These are phyloP conservation scores for Pichia cephalocereana DNA, from an alignment of 805 yeast genomes.

Conservation along the genomic window DNA sequence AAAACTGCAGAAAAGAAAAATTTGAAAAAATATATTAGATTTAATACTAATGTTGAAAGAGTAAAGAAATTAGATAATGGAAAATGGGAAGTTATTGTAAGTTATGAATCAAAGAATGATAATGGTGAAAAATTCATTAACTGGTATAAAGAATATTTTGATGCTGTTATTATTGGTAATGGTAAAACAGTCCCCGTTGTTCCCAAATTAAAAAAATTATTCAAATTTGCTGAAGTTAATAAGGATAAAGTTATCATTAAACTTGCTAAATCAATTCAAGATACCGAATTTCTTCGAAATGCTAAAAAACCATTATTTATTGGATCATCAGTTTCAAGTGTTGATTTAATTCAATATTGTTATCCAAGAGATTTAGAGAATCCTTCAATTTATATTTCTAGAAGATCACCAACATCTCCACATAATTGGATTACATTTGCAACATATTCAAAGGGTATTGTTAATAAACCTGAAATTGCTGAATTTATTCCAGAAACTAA, in stretches of 20 bases:
- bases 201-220: slow-evolving; percentile 34
- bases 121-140: slow-evolving; percentile 5
- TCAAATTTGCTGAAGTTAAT: slow-evolving; percentile 30
- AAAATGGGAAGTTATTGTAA: slow-evolving; percentile 28
- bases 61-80: slow-evolving; percentile 22
- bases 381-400: slow-evolving; percentile 17
- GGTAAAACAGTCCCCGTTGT: slow-evolving; percentile 55
- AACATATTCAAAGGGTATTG: slow-evolving; percentile 11
- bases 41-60: slow-evolving; percentile 33
- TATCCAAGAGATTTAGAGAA: slow-evolving; percentile 18
- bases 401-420: slow-evolving; percentile 3
- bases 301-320: slow-evolving; percentile 32
- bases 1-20: slow-evolving; percentile 15
- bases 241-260: slow-evolving; percentile 35
- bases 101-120: slow-evolving; percentile 8
- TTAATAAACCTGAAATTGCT: slow-evolving; percentile 13
- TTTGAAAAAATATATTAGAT: slow-evolving; percentile 28
- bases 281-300: slow-evolving; percentile 32
- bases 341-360: slow-evolving; percentile 32
- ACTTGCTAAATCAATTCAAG: slow-evolving; percentile 48
- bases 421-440: slow-evolving; percentile 8
- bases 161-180: slow-evolving; percentile 53
- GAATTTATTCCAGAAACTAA: slow-evolving; percentile 12
- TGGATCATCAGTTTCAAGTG: slow-evolving; percentile 34
- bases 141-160: slow-evolving; percentile 42